Conservation (phyloP, 208 protist genomes). For the Trypanosoma rangeli region DNA sequence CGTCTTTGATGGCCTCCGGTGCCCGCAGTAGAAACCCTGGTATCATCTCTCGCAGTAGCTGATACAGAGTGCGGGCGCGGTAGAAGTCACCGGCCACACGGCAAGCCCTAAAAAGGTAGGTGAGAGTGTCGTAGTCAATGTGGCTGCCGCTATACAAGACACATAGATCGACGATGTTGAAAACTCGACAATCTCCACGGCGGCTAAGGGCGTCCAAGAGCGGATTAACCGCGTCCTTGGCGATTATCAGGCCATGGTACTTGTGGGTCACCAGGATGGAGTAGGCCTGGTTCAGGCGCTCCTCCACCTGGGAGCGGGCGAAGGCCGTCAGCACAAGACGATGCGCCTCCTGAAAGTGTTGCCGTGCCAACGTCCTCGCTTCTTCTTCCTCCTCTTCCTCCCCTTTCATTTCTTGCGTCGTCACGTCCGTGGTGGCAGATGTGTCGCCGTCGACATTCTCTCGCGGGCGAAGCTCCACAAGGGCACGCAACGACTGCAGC, state of each 20-base stretch:
- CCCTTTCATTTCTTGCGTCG: background rate
- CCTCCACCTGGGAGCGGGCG: slow-evolving; percentile 46
- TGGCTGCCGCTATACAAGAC: slow-evolving; percentile 75
- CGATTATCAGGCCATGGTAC: slow-evolving; percentile 82
- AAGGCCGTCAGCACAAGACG: slow-evolving; percentile 38
- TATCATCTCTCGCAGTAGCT: slow-evolving; percentile 73
- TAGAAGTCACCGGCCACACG: slow-evolving; percentile 76
- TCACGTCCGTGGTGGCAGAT: background rate
- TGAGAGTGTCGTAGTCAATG: slow-evolving; percentile 79
- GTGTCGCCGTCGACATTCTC: slow-evolving; percentile 7
- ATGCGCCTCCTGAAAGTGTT: slow-evolving; percentile 30
- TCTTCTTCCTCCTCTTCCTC: slow-evolving; percentile 6
- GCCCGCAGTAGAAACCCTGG: slow-evolving; percentile 78
- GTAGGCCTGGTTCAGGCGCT: slow-evolving; percentile 77
- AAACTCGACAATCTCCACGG: slow-evolving; percentile 79
- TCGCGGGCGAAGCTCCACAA: slow-evolving; percentile 78
- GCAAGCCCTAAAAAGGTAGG: slow-evolving; percentile 72
- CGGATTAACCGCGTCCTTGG: slow-evolving; percentile 56
- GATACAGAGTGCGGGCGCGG: slow-evolving; percentile 69
- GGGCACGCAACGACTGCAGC: slow-evolving; percentile 64
- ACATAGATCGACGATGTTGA: slow-evolving; percentile 86
- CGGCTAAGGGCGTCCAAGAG: slow-evolving; percentile 60
- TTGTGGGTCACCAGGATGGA: slow-evolving; percentile 84
- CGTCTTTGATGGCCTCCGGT: slow-evolving; percentile 44
- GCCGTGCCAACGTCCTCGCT: slow-evolving; percentile 5